Conservation (phyloP, 2,329 filamentous ascomycete genomes). For the Ophiostoma piceae region DNA sequence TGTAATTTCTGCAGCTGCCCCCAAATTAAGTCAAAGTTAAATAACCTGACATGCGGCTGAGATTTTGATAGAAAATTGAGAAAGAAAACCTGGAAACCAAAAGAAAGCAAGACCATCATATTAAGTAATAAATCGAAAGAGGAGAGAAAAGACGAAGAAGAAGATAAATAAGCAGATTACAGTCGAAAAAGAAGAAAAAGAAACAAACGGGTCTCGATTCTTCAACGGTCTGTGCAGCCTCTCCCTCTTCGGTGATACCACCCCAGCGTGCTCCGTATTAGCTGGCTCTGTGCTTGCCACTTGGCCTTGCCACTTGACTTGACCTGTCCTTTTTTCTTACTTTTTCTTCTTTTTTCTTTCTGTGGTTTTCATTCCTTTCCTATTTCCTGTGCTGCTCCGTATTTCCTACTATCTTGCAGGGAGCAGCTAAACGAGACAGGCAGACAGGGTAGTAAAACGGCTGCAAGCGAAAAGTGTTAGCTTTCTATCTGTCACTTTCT, state of each 20-base stretch:
- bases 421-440: not conserved
- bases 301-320: not conserved
- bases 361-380: not conserved
- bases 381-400: not conserved
- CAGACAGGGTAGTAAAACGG: not conserved
- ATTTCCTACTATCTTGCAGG: not conserved
- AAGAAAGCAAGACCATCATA: not conserved
- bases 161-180: not conserved
- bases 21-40: not conserved
- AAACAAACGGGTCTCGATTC: not conserved
- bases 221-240: constrained; percentile 9
- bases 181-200: not conserved
- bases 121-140: not conserved
- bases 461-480: not conserved
- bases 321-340: not conserved
- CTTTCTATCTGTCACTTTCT: not conserved
- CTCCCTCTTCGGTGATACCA: constrained; percentile 4
- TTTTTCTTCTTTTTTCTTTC: not conserved
- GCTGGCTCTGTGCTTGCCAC: not conserved
- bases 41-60: not conserved
- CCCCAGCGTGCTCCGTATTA: not conserved
- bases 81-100: not conserved
- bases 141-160: not conserved
- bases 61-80: not conserved
- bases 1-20: not conserved